A percentile compares a stretch with the other conserved stretches of the same genome.
Evolutionary conservation across 2,329 filamentous ascomycete species (phyloP).

Genomic region (Colletotrichum melonis): DNA sequence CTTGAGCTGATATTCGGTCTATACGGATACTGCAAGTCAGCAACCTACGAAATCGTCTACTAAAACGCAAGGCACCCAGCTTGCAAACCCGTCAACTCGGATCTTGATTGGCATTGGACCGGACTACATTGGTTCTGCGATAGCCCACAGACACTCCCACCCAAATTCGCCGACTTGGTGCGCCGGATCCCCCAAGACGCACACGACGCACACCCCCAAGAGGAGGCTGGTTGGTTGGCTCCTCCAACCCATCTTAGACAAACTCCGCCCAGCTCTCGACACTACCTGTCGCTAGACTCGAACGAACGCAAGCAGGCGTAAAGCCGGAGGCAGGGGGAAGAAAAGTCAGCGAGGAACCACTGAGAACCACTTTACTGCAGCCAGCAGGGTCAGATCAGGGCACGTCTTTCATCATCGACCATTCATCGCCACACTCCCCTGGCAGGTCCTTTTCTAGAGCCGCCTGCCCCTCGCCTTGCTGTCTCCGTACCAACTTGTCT

Average conservation of each 20-base stretch:
- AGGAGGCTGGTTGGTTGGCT: conserved; percentile 29
- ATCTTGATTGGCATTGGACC: conserved; percentile 32
- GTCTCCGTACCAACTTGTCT: conserved; percentile 22
- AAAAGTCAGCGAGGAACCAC: conserved; percentile 34
- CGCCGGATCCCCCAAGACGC: conserved; percentile 28
- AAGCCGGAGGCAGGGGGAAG: conserved; percentile 33
- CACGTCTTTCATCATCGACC: conserved; percentile 38
- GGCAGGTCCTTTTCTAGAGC: conserved; percentile 35
- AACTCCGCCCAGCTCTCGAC: conserved; percentile 32
- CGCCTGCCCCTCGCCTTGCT: conserved; percentile 33
- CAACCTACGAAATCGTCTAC: conserved; percentile 4
- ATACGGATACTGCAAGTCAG: conserved; percentile 1
- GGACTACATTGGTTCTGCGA: conserved; percentile 30
- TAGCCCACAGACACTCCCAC: conserved; percentile 35
- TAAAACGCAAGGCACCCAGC: conserved; percentile 2
- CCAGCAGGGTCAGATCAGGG: conserved; percentile 34
- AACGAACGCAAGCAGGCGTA: conserved; percentile 35
- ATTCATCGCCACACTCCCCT: conserved; percentile 37
- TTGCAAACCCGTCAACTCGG: conserved; percentile 24
- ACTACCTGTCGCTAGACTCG: conserved; percentile 27
- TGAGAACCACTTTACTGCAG: conserved; percentile 34
- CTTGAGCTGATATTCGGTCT: conserved; percentile 15
- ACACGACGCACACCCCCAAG: conserved; percentile 4
- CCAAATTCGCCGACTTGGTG: conserved; percentile 34
- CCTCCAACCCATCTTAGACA: conserved; percentile 13